Conservation (phyloP, 2,329 filamentous ascomycete species). For the Pseudogymnoascus sp. region DNA sequence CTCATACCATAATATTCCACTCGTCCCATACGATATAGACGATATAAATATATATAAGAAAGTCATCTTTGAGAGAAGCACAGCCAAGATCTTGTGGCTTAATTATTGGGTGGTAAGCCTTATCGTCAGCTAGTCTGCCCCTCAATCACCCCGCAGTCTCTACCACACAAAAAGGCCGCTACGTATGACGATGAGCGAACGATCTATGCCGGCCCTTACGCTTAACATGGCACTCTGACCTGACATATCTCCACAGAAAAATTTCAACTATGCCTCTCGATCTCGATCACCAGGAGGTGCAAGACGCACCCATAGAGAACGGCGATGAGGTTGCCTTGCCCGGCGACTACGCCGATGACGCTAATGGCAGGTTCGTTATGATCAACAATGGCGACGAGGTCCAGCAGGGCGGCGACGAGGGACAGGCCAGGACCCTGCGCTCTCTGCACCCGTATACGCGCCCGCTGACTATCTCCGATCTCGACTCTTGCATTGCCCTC, state of each 20-base stretch:
- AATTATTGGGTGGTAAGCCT: conserved; percentile 3
- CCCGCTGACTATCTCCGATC: conserved; percentile 59
- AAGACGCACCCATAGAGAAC: neutral
- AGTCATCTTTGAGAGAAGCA: neutral
- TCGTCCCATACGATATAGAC: neutral
- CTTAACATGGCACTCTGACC: conserved; percentile 6
- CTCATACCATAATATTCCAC: neutral
- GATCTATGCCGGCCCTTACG: conserved; percentile 1
- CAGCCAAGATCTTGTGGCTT: neutral
- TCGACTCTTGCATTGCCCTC: conserved; percentile 51
- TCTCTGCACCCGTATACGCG: conserved; percentile 67
- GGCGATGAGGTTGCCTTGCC: neutral
- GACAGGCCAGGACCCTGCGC: conserved; percentile 32
- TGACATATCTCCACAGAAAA: conserved; percentile 1
- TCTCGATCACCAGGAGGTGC: neutral
- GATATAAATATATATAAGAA: too few species aligned
- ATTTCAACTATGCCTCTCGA: conserved; percentile 5
- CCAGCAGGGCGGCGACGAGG: neutral
- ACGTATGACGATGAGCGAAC: conserved; percentile 5
- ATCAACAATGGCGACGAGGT: neutral
- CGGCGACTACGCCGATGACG: neutral
- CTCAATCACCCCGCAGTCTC: conserved; percentile 6
- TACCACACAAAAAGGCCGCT: neutral
- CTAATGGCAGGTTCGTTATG: neutral
- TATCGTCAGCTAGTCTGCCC: conserved; percentile 6